These are phyloP conservation scores for Pseudocercospora crystallina DNA, from an alignment of 2,329 filamentous ascomycete genomes.

Conservation along the genomic window DNA sequence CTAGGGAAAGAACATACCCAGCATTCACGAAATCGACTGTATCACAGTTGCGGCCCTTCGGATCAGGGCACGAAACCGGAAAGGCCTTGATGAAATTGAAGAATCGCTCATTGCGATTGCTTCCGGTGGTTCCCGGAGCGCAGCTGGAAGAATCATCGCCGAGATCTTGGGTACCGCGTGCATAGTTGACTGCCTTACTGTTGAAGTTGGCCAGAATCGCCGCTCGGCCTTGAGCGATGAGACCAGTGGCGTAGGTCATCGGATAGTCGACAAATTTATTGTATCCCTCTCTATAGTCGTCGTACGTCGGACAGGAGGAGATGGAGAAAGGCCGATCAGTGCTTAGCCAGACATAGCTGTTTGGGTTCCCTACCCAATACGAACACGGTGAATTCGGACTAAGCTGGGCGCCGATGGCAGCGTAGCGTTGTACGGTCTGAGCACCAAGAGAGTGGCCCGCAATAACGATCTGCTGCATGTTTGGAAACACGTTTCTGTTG, in stretches of 20 bases:
- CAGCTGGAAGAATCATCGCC: conserved; percentile 38
- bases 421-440: conserved; percentile 39
- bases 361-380: conserved; percentile 39
- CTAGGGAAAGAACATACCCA: conserved; percentile 12
- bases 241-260: conserved; percentile 31
- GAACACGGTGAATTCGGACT: conserved; percentile 28
- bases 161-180: conserved; percentile 35
- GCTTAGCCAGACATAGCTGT: conserved; percentile 37
- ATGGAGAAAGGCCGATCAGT: conserved; percentile 33
- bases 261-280: conserved; percentile 34
- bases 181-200: conserved; percentile 36
- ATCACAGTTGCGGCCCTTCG: conserved; percentile 30
- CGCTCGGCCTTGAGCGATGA: conserved; percentile 32
- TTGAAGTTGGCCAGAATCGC: conserved; percentile 37
- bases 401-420: conserved; percentile 31
- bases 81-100: conserved; percentile 42
- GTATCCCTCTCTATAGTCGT: conserved; percentile 38
- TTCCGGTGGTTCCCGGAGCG: conserved; percentile 34
- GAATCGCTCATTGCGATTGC: conserved; percentile 40
- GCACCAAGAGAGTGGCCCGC: conserved; percentile 39
- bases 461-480: conserved; percentile 39
- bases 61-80: conserved; percentile 31
- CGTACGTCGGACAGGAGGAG: conserved; percentile 33
- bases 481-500: conserved; percentile 34
- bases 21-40: conserved; percentile 38